Evolutionary conservation across 176 grass and related monocot genomes (phyloP).

Genomic region (Neostapfia colusana): DNA sequence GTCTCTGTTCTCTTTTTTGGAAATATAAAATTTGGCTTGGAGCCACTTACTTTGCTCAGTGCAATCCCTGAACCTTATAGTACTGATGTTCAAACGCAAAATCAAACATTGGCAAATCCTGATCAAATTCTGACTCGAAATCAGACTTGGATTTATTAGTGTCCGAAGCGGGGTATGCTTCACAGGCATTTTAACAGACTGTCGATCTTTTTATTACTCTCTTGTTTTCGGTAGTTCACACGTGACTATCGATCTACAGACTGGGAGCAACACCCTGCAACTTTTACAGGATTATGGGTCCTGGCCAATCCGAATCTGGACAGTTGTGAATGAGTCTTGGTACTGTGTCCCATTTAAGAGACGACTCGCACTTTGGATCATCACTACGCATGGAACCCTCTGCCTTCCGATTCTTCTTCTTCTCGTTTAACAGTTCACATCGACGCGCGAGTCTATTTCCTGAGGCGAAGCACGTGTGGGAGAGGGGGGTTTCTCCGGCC

Average conservation of each 20-base stretch:
- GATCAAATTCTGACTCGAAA: too few relatives aligned
- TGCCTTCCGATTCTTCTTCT: background rate
- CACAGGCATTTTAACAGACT: too few relatives aligned
- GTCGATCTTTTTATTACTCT: slow-evolving; percentile 11
- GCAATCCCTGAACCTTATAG: too few relatives aligned
- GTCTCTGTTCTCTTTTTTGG: too few relatives aligned
- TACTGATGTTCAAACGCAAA: too few relatives aligned
- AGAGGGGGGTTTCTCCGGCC: background rate
- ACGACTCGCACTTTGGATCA: too few relatives aligned
- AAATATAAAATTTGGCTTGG: too few relatives aligned
- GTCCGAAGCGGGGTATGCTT: too few relatives aligned
- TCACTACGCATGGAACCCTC: too few relatives aligned
- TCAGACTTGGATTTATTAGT: too few relatives aligned
- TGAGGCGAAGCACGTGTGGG: background rate
- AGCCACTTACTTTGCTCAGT: too few relatives aligned
- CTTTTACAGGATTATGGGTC: background rate
- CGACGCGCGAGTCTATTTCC: background rate
- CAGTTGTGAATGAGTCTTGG: background rate
- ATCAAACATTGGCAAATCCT: too few relatives aligned
- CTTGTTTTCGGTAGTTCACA: slow-evolving; percentile 18
- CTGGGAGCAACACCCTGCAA: background rate
- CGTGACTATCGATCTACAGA: background rate
- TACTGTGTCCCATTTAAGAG: background rate
- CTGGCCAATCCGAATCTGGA: background rate
- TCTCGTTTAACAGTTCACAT: background rate